Base-by-base conservation (phyloP, 768 basidiomycete genomes). In the Amanita phalloides region DNA sequence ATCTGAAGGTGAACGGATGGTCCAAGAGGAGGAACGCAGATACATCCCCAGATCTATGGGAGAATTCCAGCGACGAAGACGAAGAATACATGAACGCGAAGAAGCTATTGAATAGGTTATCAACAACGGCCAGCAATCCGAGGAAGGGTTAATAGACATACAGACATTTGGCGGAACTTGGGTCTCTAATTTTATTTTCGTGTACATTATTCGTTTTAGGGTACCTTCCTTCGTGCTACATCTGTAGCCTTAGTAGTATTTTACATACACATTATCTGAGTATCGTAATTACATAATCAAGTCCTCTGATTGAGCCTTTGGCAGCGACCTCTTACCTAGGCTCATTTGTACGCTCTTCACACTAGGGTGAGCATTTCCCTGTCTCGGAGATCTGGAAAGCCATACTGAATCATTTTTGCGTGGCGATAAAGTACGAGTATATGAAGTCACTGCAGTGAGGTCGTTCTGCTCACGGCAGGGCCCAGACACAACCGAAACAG, bases 1-100 rank as follows among this genome's bases (percentile, higher is more conserved):
- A 14, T n/a, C 6, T 30, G 38, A 43, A 14, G 6, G 14, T 48
- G 32, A 49, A 49, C 20, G 55, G 55, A 30, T 53, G 51, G 46
- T 35, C 39, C 9, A 38, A 45, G 8, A 45, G 45, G 6, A n/a
- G 35, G 11, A 39, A 35, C 45, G 10, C 49, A 8, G 35, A 42
- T n/a, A 10, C 11, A 4, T 7, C 14, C 0, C 14, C 20, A 20
- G 77, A 79, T 55, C 60, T 79, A 54, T 89, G 86, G 88, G 73
- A 75, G 54, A 84, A 90, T 58, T 86, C 86, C 57, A 82, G 83
- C 58, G 84, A 84, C 47, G 83, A 87, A 57, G 84, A 86, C 60
- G 81, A 75, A 54, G 81, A 73, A 62, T 89, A 90, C 67, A 58
- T 68, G 49, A 69, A 60, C 20, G 87, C 84, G 50, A 76, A 74